A percentile compares a stretch with the other conserved stretches of the same genome.
phyloP scores from a whole-genome alignment of 768 basidiomycete genomes.

The Leucocoprinus sp. region DNA sequence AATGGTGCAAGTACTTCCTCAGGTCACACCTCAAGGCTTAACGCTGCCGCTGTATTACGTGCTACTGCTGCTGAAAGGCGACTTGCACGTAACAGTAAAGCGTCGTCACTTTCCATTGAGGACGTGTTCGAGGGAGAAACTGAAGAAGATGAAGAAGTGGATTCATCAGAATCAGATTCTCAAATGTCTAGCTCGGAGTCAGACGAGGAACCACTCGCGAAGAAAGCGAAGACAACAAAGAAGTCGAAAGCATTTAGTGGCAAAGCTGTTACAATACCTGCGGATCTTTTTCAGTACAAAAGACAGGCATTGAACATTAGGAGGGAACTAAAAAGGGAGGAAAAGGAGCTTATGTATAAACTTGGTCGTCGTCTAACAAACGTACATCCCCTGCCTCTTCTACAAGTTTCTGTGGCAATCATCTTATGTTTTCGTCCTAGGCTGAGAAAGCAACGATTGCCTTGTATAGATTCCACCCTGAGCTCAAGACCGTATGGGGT shows the following conservation, averaged over 20 bases:
- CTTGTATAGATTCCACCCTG: slow-evolving; percentile 65
- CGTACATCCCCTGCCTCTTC: slow-evolving; percentile 28
- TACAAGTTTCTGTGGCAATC: slow-evolving; percentile 8
- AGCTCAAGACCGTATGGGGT: slow-evolving; percentile 81
- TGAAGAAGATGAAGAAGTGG: slow-evolving; percentile 24
- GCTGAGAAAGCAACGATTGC: slow-evolving; percentile 63
- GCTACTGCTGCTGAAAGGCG: slow-evolving; percentile 52
- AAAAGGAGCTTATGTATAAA: slow-evolving; percentile 39
- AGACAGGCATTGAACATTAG: slow-evolving; percentile 17
- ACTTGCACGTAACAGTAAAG: slow-evolving; percentile 24
- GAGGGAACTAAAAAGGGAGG: slow-evolving; percentile 34
- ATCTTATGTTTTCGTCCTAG: slow-evolving; percentile 27
- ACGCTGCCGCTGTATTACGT: slow-evolving; percentile 31
- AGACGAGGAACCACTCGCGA: slow-evolving; percentile 26
- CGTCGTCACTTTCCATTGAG: neutral
- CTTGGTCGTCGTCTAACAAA: slow-evolving; percentile 71
- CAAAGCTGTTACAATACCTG: slow-evolving; percentile 24
- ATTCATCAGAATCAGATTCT: slow-evolving; percentile 19
- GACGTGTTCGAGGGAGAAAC: slow-evolving; percentile 17
- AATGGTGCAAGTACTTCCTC: slow-evolving; percentile 32
- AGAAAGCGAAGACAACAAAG: slow-evolving; percentile 16
- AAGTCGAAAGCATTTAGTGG: slow-evolving; percentile 14
- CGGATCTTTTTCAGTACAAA: slow-evolving; percentile 20
- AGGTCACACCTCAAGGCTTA: slow-evolving; percentile 25
- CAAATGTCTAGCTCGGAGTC: slow-evolving; percentile 19